Conservation (phyloP, 306 rosid genomes). For the Trichosanthes cucumerina region DNA sequence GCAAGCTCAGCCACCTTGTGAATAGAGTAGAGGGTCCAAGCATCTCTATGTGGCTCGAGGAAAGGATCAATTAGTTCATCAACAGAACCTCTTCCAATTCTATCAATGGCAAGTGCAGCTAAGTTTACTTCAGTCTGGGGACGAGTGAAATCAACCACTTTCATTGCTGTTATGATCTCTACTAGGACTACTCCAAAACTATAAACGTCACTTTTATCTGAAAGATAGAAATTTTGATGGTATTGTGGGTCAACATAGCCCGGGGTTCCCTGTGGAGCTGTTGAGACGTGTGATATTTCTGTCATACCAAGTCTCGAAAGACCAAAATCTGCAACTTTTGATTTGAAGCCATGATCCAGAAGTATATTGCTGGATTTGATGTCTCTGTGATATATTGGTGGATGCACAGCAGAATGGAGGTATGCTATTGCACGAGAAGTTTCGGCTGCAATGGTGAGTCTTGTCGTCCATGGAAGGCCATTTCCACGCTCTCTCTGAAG, state of each 20-base stretch:
- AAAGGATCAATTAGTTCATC: conserved; percentile 85
- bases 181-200: conserved; percentile 89
- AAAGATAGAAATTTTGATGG: conserved; percentile 91
- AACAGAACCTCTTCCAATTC: conserved; percentile 64
- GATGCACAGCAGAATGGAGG: conserved; percentile 77
- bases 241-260: conserved; percentile 98
- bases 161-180: conserved; percentile 87
- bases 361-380: conserved; percentile 89
- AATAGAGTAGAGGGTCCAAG: conserved; percentile 87
- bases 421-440: conserved; percentile 85
- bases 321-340: conserved; percentile 96
- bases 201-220: conserved; percentile 93
- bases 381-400: conserved; percentile 95
- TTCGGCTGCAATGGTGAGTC: conserved; percentile 83
- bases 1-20: conserved; percentile 94
- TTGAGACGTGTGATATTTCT: conserved; percentile 80
- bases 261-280: conserved; percentile 98
- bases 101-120: conserved; percentile 95
- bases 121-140: conserved; percentile 71
- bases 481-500: conserved; percentile 57
- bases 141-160: conserved; percentile 85
- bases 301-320: conserved; percentile 89
- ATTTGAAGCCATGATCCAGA: conserved; percentile 62
- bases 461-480: conserved; percentile 79
- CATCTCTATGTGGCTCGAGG: conserved; percentile 87